A percentile compares a stretch with the other conserved stretches of the same genome.
phyloP scores from a whole-genome alignment of 768 basidiomycete species.

The Leucosporidium creatinivorum region DNA sequence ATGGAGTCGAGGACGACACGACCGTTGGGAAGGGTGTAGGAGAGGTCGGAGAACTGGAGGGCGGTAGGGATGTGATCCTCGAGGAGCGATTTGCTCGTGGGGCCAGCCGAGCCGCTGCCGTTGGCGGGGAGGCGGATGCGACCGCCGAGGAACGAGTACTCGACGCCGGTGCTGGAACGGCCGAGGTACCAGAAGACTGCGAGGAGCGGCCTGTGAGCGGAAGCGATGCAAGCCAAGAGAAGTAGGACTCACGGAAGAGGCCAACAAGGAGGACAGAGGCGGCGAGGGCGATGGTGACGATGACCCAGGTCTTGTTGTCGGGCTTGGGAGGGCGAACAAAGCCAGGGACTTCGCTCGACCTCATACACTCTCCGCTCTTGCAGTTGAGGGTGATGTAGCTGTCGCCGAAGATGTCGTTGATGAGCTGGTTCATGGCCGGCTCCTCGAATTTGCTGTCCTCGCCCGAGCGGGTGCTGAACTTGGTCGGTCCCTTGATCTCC shows the following conservation, averaged over 20 bases:
- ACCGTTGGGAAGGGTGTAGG: slow-evolving; percentile 62
- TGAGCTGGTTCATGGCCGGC: slow-evolving; percentile 91
- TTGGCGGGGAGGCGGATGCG: slow-evolving; percentile 51
- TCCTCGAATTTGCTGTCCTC: slow-evolving; percentile 84
- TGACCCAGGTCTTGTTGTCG: slow-evolving; percentile 72
- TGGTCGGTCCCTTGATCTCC: slow-evolving; percentile 82
- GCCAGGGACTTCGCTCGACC: slow-evolving; percentile 90
- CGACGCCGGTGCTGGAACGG: slow-evolving; percentile 54
- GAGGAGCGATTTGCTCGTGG: slow-evolving; percentile 70
- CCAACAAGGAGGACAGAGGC: slow-evolving; percentile 62
- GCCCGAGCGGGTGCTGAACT: slow-evolving; percentile 67
- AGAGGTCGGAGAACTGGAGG: slow-evolving; percentile 78
- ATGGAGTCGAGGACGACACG: slow-evolving; percentile 70
- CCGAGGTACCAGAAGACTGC: slow-evolving; percentile 86
- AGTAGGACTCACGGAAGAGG: slow-evolving; percentile 47
- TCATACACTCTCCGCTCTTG: slow-evolving; percentile 84
- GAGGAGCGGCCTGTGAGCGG: background rate
- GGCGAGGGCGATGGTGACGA: slow-evolving; percentile 71
- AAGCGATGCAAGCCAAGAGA: background rate
- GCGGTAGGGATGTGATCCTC: slow-evolving; percentile 89
- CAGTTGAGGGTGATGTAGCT: slow-evolving; percentile 78
- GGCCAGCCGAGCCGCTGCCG: slow-evolving; percentile 46
- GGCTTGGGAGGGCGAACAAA: slow-evolving; percentile 72
- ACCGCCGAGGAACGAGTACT: slow-evolving; percentile 51
- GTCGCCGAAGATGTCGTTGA: slow-evolving; percentile 89